These are phyloP conservation scores for Alternaria sp. DNA, from an alignment of 2,329 filamentous ascomycete genomes.

Conservation along the genomic window DNA sequence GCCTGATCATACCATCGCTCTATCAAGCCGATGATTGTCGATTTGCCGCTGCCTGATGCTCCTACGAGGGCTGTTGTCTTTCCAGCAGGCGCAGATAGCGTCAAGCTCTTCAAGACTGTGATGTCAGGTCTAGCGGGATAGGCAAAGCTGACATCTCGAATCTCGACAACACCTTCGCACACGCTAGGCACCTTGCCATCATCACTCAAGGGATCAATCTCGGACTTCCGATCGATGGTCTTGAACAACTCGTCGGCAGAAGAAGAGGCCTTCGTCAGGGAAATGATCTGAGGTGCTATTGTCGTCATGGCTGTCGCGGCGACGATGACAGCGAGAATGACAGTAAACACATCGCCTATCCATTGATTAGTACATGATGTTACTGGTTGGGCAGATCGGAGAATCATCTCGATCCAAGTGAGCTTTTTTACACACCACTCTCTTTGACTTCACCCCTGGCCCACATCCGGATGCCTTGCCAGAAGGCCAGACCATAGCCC, in stretches of 20 bases:
- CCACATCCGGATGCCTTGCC: conserved; percentile 64
- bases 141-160: conserved; percentile 84
- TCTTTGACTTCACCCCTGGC: conserved; percentile 56
- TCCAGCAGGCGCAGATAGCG: conserved; percentile 79
- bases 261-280: conserved; percentile 51
- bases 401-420: not conserved
- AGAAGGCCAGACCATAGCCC: conserved; percentile 57
- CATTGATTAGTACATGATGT: not conserved
- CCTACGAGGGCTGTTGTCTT: conserved; percentile 94
- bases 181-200: conserved; percentile 26
- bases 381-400: not conserved
- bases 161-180: conserved; percentile 65
- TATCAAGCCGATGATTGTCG: conserved; percentile 77
- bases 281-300: conserved; percentile 87
- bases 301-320: conserved; percentile 76
- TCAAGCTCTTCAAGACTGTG: conserved; percentile 82
- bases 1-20: conserved; percentile 62
- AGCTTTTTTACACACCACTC: conserved; percentile 35
- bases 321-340: conserved; percentile 45
- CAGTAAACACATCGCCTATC: conserved; percentile 28
- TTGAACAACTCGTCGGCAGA: conserved; percentile 43
- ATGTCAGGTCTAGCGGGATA: conserved; percentile 93
- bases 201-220: conserved; percentile 65
- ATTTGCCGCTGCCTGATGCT: conserved; percentile 92
- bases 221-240: conserved; percentile 80